Base-by-base conservation (phyloP, 2,329 filamentous ascomycete species). In the Aphanocladium album region DNA sequence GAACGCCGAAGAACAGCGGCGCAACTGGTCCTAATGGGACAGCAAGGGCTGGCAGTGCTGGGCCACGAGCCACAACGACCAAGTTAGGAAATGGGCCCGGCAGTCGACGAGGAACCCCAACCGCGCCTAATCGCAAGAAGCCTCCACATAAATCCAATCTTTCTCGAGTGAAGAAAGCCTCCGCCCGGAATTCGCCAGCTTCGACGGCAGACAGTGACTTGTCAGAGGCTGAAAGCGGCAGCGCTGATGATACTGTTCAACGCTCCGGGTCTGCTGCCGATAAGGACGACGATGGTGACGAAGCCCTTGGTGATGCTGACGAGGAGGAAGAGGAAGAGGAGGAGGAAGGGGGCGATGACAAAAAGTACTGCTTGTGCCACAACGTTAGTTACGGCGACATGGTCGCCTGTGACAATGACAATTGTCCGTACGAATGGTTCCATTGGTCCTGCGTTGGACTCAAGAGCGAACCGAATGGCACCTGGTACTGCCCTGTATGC, bases 341-440 rank as follows among this genome's bases (percentile, higher is more conserved):
- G 35, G 88, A 91, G 54, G 89, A 91, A 60, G 88, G 88, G 46
- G 86, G 86, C 59, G 87, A 88, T 64, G 89, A 92, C 74, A 88
- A 89, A 70, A 90, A 91, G 72, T 95, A 95, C 75, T 95, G 90
- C 75, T 81, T 88, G 33, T 95, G 90, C 73, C 88, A 93, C 72
- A 89, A 89, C 67, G 88, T 93, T 65, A 91, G 89, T 73, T 92
- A 90, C 70, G 90, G 90, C 63, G 89, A 93, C 70, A 95, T 95
- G 90, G 90, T 95, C 64, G 90, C 89, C 33, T 95, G 90, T 76
- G 90, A 95, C 77, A 93, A 93, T 72, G 86, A 89, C 61, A 82
- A 87, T 65, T 95, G 90, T 74, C 86, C 87, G 51, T 90, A 85
- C 69, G 90, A 95, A 76, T 95, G 90, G 90, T 95, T 95, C 73